Evolutionary conservation across 2,329 filamentous ascomycete genomes (phyloP).

Genomic region (Hypoxylon sp.): DNA sequence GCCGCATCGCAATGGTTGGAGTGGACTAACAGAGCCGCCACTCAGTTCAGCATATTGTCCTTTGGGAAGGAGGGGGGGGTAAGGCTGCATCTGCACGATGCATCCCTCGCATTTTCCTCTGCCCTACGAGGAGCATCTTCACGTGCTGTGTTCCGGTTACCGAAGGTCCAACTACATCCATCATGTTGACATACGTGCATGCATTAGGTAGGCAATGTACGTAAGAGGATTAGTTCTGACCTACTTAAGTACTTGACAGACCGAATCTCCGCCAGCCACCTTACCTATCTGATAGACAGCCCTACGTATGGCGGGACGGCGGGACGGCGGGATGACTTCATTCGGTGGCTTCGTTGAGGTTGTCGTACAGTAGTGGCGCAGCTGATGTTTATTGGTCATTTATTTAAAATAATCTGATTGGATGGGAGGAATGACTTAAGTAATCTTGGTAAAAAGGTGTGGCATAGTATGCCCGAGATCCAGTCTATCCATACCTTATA

Average conservation of each 20-base stretch:
- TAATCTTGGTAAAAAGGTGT: conserved; percentile 1
- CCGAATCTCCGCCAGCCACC: not conserved
- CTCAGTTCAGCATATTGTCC: not conserved
- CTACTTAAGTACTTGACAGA: not conserved
- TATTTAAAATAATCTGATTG: conserved; percentile 14
- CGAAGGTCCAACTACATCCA: conserved; percentile 2
- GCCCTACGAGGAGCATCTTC: conserved; percentile 10
- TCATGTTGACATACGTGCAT: not conserved
- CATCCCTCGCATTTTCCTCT: conserved; percentile 6
- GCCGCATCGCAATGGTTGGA: not conserved
- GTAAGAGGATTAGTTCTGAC: not conserved
- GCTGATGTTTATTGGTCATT: conserved; percentile 4
- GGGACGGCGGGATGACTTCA: conserved; percentile 7
- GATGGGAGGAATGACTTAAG: conserved; percentile 8
- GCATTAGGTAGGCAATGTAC: not conserved
- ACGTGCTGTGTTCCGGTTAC: conserved; percentile 8
- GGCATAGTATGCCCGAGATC: conserved; percentile 5
- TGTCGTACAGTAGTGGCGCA: conserved; percentile 24
- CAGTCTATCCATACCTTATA: not conserved
- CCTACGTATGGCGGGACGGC: conserved; percentile 6
- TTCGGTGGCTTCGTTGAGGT: conserved; percentile 6
- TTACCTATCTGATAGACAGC: conserved; percentile 1
- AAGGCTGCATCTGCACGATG: conserved; percentile 32
- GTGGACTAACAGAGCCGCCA: conserved; percentile 2
- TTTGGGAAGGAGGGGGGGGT: conserved; percentile 1